A percentile compares a stretch with the other conserved stretches of the same genome.
phyloP scores from a whole-genome alignment of 192 early-diverging fungal genomes.

The Entomortierella parvispora region DNA sequence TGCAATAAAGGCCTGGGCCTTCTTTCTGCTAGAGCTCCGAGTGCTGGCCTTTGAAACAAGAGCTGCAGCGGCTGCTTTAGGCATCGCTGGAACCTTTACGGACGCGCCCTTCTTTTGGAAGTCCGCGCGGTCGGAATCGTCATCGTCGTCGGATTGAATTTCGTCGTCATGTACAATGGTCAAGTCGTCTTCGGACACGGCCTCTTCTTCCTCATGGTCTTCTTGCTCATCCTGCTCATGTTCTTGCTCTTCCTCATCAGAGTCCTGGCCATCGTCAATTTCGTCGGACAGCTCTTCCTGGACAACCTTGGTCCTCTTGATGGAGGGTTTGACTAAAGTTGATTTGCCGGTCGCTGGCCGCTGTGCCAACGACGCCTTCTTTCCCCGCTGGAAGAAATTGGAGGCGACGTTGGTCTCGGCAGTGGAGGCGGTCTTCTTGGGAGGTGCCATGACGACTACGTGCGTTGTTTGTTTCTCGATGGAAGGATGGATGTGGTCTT shows the following conservation, averaged over 20 bases:
- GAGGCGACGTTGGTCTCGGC: neutral
- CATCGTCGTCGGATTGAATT: slow-evolving; percentile 23
- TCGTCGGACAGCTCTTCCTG: slow-evolving; percentile 1
- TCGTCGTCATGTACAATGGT: slow-evolving; percentile 6
- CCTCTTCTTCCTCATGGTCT: neutral
- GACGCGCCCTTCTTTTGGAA: neutral
- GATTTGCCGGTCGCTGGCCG: slow-evolving; percentile 17
- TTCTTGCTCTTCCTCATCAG: slow-evolving; percentile 19
- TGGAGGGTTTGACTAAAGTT: neutral
- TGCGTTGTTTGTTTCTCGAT: neutral
- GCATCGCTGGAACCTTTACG: neutral
- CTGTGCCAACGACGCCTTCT: slow-evolving; percentile 14
- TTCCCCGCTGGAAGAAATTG: slow-evolving; percentile 23
- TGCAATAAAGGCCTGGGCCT: neutral
- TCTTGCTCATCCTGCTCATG: neutral
- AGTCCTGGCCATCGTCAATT: slow-evolving; percentile 20
- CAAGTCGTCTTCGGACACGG: neutral
- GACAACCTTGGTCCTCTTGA: neutral
- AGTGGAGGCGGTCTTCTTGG: neutral
- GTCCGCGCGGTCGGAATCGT: slow-evolving; percentile 6
- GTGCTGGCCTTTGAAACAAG: neutral
- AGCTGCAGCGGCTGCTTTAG: neutral
- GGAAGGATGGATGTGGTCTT: neutral
- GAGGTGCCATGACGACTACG: slow-evolving; percentile 4
- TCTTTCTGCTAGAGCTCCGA: neutral